Evolutionary conservation across 805 yeast genomes (phyloP), one percentile per base, ranked within the genome.

Genomic region (Maudiozyma bulderi): DNA sequence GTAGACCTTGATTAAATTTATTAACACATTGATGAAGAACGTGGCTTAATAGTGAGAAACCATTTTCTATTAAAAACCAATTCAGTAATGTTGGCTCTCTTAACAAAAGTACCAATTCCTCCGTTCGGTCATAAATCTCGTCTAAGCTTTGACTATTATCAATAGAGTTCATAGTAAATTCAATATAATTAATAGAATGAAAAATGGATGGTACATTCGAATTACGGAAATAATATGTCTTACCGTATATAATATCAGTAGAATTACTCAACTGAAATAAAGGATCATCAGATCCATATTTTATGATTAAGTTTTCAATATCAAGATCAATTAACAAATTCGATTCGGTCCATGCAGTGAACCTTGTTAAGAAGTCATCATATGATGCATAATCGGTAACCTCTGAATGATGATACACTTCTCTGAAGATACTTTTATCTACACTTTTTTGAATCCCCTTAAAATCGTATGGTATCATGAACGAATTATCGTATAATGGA

Each of bases 1-100:
- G 57, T 3, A 75, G 54, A 7, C 59, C 54, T 29, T 54, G 35
- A 30, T 56, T 52, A 45, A 62, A 47, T 48, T 64, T 54, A 42
- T 47, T 49, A 5, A 55, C 50, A 9, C 54, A 49, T 20, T 47
- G 35, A 3, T 32, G 20, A 8, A 65, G 43, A 10, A 57, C 48
- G 40, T 56, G 56, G n/a, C 56, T 52, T 20, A 64, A 41, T 6
- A 56, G 41, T 2, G 53, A 44, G 49, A 55, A 62, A 0, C 66
- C 65, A 28, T 47, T 48, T 7, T 52, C 52, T 29, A 46, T 47
- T 44, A 54, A 52, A 44, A 62, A 65, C 47, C 52, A 49, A 8
- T 45, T 35, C 11, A 49, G 43, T 28, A 64, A 29, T 8, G 44
- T 41, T 15, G 51, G 49, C 39, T 55, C 50, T 20, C 51, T 45